Percentiles rank a stretch among this genome's conserved stretches.
phyloP scores from a whole-genome alignment of 78 protist genomes.

The Dictyostelium purpureum region DNA sequence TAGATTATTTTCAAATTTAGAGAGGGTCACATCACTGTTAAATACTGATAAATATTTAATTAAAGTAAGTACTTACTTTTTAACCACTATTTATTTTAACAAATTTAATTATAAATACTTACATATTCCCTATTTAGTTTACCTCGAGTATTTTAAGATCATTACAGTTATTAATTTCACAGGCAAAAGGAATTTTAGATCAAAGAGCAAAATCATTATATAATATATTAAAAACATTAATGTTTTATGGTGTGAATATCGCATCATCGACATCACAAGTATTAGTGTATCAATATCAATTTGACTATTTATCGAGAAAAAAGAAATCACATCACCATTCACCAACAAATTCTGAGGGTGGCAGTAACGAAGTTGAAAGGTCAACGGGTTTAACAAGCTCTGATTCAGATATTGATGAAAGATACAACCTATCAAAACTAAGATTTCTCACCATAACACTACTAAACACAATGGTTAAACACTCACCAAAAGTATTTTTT shows the following conservation, averaged over 20 bases:
- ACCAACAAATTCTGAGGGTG: not conserved
- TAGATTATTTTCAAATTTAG: constrained; percentile 37
- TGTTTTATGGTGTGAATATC: constrained; percentile 62
- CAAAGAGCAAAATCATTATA: constrained; percentile 1
- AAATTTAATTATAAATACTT: not conserved
- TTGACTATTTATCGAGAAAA: not conserved
- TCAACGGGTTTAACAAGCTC: constrained; percentile 58
- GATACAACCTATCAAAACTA: constrained; percentile 30
- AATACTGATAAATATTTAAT: constrained; percentile 35
- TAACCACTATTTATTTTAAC: not conserved
- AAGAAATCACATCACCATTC: not conserved
- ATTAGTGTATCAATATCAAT: constrained; percentile 26
- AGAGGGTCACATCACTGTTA: not conserved
- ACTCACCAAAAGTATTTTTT: constrained; percentile 49
- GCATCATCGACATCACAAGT: constrained; percentile 24
- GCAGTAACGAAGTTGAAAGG: not conserved
- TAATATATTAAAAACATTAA: constrained; percentile 34
- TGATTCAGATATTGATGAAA: constrained; percentile 64
- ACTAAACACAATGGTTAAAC: constrained; percentile 11
- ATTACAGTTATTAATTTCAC: constrained; percentile 42
- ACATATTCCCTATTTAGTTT: not conserved
- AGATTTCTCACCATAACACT: constrained; percentile 32
- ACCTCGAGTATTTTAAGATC: constrained; percentile 65
- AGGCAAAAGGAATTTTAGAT: constrained; percentile 37
- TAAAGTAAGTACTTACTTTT: not conserved